Evolutionary conservation across 169 alveolate genomes (phyloP).

Genomic region (Plasmodium knowlesi): DNA sequence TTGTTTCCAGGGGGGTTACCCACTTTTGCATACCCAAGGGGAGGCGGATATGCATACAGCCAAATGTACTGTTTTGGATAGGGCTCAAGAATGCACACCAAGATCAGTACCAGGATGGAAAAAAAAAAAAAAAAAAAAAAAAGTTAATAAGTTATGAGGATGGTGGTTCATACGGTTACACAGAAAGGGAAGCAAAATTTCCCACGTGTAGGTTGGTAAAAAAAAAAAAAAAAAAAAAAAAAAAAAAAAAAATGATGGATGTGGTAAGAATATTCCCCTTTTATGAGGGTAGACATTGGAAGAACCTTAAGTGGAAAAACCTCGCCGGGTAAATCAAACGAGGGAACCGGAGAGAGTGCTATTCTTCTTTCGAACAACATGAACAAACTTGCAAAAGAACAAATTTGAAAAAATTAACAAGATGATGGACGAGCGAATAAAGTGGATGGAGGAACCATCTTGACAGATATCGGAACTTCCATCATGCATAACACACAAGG

Average conservation of each 20-base stretch:
- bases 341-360: constrained; percentile 5
- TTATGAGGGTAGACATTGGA: too few species aligned
- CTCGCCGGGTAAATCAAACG: not conserved
- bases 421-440: constrained; percentile 43
- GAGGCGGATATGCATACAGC: too few species aligned
- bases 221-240: not conserved
- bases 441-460: constrained; percentile 33
- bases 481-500: constrained; percentile 67
- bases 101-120: not conserved
- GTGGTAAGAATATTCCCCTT: not conserved
- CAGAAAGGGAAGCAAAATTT: not conserved
- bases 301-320: not conserved
- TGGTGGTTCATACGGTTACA: not conserved
- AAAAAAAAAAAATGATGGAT: not conserved
- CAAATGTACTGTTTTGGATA: not conserved
- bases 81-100: not conserved
- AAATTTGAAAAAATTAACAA: constrained; percentile 53
- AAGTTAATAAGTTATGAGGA: not conserved
- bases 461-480: constrained; percentile 73
- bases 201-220: not conserved
- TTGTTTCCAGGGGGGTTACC: too few species aligned
- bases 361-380: not conserved
- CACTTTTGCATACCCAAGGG: not conserved
- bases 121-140: too few species aligned
- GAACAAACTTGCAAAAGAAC: constrained; percentile 52